A percentile compares a stretch with the other conserved stretches of the same genome.
Conservation (phyloP, 2,329 filamentous ascomycete genomes). For the Sporothrix pseudoabietina region DNA sequence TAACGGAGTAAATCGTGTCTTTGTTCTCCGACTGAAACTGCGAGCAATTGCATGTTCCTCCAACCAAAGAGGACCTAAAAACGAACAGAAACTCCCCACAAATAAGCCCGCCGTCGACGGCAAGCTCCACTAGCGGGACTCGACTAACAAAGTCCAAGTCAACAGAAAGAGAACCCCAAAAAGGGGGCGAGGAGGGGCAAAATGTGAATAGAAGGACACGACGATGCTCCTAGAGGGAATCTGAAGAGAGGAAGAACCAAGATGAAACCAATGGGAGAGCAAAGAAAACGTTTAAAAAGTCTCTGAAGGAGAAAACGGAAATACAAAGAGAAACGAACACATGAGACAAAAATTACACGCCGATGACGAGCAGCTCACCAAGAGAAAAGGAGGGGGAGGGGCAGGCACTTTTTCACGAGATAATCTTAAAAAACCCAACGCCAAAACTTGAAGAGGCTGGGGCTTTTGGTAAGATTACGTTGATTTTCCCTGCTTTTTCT, state of each 20-base stretch:
- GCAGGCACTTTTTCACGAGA: slow-evolving; percentile 4
- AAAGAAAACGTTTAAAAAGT: neutral
- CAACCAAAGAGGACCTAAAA: neutral
- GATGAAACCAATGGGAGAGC: neutral
- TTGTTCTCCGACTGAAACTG: slow-evolving; percentile 17
- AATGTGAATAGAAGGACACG: neutral
- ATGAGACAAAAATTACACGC: too few relatives aligned
- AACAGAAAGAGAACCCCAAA: slow-evolving; percentile 9
- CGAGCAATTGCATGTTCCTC: slow-evolving; percentile 15
- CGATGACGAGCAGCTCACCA: neutral
- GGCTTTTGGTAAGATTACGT: neutral
- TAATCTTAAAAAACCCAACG: slow-evolving; percentile 3
- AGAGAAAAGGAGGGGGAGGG: slow-evolving; percentile 1
- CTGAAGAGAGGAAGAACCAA: neutral
- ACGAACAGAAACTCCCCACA: neutral
- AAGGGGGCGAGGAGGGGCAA: slow-evolving; percentile 10
- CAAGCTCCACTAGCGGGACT: slow-evolving; percentile 26
- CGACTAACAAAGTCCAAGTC: slow-evolving; percentile 1
- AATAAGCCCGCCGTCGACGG: slow-evolving; percentile 16
- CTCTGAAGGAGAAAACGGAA: neutral
- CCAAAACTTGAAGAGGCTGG: slow-evolving; percentile 8
- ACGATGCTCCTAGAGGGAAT: neutral
- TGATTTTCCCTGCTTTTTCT: neutral
- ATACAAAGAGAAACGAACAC: neutral
- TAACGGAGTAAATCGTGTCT: neutral